Evolutionary conservation across 1,284 basidiomycete species (phyloP), one percentile per base, ranked within the genome.

Genomic region (Fomitopsis pinicola): DNA sequence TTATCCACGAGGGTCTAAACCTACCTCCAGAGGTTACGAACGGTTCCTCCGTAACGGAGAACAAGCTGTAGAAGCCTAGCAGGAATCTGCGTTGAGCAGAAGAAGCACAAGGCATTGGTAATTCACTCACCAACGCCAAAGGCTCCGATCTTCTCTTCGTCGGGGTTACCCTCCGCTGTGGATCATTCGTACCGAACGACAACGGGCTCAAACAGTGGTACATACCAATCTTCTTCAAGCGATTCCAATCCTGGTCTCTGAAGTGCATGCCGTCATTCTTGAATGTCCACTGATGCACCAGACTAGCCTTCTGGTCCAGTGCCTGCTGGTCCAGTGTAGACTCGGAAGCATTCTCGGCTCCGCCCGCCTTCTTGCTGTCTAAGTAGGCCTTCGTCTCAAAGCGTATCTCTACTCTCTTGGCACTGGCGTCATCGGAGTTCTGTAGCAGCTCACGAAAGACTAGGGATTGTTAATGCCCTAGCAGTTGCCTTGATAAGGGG

Each of bases 371-470:
- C 66, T 78, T 77, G n/a, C 71, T 74, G 28, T 82, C 78, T 6
- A 86, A 58, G 62, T 81, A 86, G 8, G 69, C 72, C 70, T 85
- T 76, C 0, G 92, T 91, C 71, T 92, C 86, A 67, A 95, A 95
- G 62, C 82, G 84, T 66, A 96, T 92, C 73, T 95, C 91, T 1
- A 91, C 93, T 42, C 84, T 78, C 59, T 83, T 85, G 6, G 95
- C 91, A 45, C 87, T 88, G 1, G 94, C 95, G 76, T 98, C 97
- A 72, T 98, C 96, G 15, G 96, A 96, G 71, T 98, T 98, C 78
- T 98, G 82, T 0, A 98, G 78, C 10, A 98, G 85, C 73, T 98
- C 96, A 44, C 96, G 85, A 69, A 95, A 97, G 52, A 96, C 92
- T 84, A 59, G 22, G 19, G 5, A 17, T 30, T 28, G 5, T 42